These are phyloP conservation scores for Pelargonium australe DNA, from an alignment of 441 rosid genomes.

Conservation along the genomic window DNA sequence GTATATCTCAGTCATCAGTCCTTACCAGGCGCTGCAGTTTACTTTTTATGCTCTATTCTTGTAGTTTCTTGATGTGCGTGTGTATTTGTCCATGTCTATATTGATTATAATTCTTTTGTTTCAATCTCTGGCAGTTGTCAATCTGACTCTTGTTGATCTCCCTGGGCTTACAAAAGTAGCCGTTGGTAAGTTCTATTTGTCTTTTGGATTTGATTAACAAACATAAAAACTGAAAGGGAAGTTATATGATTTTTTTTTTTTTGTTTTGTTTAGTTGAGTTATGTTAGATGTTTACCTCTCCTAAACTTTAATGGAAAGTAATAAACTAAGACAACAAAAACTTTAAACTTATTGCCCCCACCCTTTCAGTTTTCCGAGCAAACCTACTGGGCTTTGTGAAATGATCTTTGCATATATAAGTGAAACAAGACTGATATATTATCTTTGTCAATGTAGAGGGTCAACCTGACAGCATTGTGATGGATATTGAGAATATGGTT, in stretches of 20 bases:
- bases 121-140: slow-evolving; percentile 61
- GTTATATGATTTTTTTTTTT: background rate
- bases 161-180: slow-evolving; percentile 99
- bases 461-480: slow-evolving; percentile 77
- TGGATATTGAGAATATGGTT: slow-evolving; percentile 95
- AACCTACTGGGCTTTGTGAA: background rate
- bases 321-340: background rate
- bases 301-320: background rate
- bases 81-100: background rate
- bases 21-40: no score
- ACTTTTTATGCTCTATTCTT: no score
- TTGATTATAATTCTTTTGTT: slow-evolving; percentile 12
- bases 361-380: slow-evolving; percentile 3
- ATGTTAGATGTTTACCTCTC: background rate
- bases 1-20: no score
- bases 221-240: background rate
- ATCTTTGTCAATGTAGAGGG: slow-evolving; percentile 56
- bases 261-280: background rate
- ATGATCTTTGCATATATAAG: slow-evolving; percentile 7
- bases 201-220: background rate
- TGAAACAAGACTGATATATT: slow-evolving; percentile 21
- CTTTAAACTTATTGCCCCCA: background rate
- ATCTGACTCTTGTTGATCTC: slow-evolving; percentile 91
- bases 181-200: slow-evolving; percentile 57
- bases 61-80: background rate